Conservation (phyloP, 2,329 filamentous ascomycete genomes). For the Diplodia scrobiculata region DNA sequence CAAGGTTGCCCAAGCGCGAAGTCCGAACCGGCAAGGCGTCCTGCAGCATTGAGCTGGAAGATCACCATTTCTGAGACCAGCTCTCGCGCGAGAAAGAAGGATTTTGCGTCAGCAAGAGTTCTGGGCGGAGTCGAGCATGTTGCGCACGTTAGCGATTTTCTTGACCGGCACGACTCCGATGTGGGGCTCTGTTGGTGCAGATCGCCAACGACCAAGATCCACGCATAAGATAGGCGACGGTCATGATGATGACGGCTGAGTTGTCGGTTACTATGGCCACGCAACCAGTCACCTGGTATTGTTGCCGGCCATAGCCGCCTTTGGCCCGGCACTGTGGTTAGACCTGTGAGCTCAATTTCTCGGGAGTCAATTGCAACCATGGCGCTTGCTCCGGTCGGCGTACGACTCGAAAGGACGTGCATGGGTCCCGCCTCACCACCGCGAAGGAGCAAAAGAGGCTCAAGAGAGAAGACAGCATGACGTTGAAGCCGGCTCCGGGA, state of each 20-base stretch:
- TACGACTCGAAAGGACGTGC: not conserved
- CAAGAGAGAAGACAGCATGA: not conserved
- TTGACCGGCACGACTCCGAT: slow-evolving; percentile 5
- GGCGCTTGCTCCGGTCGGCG: not conserved
- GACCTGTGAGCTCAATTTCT: not conserved
- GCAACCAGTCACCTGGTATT: not conserved
- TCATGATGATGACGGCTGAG: not conserved
- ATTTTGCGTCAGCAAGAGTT: not conserved
- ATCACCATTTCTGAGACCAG: not conserved
- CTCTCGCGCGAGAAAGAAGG: not conserved
- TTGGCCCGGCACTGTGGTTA: not conserved
- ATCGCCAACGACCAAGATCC: slow-evolving; percentile 13
- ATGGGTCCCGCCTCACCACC: not conserved
- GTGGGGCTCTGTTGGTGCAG: slow-evolving; percentile 2
- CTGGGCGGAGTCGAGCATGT: not conserved
- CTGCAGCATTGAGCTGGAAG: not conserved
- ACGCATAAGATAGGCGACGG: not conserved
- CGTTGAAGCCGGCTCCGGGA: not conserved
- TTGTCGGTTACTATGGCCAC: not conserved
- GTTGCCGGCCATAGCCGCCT: not conserved
- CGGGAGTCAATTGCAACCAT: not conserved
- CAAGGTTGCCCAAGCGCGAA: not conserved
- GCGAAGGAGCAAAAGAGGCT: not conserved
- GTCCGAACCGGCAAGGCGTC: not conserved
- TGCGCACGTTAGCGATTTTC: not conserved